Conservation (phyloP, 2,329 filamentous ascomycete genomes). For the Pseudopithomyces chartarum region DNA sequence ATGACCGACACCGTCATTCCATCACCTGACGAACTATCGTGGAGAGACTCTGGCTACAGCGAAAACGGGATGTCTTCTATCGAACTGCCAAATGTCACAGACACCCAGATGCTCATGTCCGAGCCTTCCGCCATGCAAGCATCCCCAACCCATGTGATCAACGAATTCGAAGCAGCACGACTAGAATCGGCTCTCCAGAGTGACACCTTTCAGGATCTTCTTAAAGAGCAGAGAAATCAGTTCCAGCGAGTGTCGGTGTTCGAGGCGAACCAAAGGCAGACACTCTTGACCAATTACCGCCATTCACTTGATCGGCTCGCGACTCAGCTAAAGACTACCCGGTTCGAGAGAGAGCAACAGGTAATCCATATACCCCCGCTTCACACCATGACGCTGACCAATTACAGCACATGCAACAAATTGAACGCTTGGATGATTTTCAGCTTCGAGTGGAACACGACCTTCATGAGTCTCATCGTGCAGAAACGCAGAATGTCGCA, state of each 20-base stretch:
- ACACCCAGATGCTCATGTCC: conserved; percentile 8
- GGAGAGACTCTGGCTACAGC: conserved; percentile 33
- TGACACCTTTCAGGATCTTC: conserved; percentile 33
- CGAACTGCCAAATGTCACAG: conserved; percentile 19
- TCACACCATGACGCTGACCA: conserved; percentile 23
- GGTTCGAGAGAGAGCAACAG: conserved; percentile 30
- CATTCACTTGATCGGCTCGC: conserved; percentile 26
- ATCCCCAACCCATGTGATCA: conserved; percentile 11
- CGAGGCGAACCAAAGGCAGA: conserved; percentile 39
- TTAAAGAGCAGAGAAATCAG: conserved; percentile 35
- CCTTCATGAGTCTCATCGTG: conserved; percentile 46
- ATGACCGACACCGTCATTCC: conserved; percentile 20
- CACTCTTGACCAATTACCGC: conserved; percentile 32
- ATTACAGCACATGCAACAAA: conserved; percentile 42
- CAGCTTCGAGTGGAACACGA: conserved; percentile 51
- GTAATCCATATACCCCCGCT: conserved; percentile 18
- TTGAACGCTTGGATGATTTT: conserved; percentile 51
- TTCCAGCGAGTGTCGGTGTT: conserved; percentile 36
- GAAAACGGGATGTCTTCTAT: conserved; percentile 30
- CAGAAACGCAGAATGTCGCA: conserved; percentile 49
- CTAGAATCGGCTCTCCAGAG: conserved; percentile 29
- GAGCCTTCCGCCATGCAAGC: conserved; percentile 12
- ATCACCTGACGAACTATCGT: conserved; percentile 21
- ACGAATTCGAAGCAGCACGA: conserved; percentile 22
- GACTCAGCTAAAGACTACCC: conserved; percentile 25